Base-by-base conservation (phyloP, 1,284 basidiomycete genomes). In the Tremellales sp. region DNA sequence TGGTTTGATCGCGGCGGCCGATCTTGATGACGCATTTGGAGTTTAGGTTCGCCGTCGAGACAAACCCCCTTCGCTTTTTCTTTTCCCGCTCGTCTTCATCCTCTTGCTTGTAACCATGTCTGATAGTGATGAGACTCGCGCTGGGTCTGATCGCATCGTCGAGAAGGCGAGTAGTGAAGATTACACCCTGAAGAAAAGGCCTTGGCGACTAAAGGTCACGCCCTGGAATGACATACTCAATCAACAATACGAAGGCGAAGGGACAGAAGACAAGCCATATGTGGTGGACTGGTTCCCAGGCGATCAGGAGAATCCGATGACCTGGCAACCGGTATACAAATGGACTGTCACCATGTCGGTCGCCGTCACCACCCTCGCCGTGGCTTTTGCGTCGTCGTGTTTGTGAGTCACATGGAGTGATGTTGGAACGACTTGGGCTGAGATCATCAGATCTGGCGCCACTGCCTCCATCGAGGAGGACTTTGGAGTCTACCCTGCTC, bases 211-310 rank as follows among this genome's bases (percentile, higher is more conserved):
- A n/a, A 44, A 57, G 16, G 39, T 48, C 32, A 59, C 57, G 3
- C 45, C 57, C 16, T 56, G 44, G 18, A 43, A 50, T 21, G 6
- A 31, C 1, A 54, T 59, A 16, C 29, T 68, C 26, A 29, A 50
- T 3, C 38, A 62, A 22, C 49, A 53, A 0, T 74, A 74, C 44
- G 31, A 40, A 4, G 72, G 72, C 3, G 51, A 54, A 8, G 74
- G 73, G 7, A 73, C 71, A 3, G 53, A 65, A 6, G 58, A 62
- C 2, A 61, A 69, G 5, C 74, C 73, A 0, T 74, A 58, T 50
- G 54, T 74, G 16, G 65, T 75, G n/a, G 52, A 56, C 29, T 69
- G 57, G 57, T 43, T 62, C 8, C 29, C 40, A 0, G 43, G 47
- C 6, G 66, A 69, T 40, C 45, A 40, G 1, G 66, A 68, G 48